Percentiles rank a stretch among this genome's conserved stretches.
Evolutionary conservation across 352 stramenopile species (phyloP).

Genomic region (Phytophthora cactorum): DNA sequence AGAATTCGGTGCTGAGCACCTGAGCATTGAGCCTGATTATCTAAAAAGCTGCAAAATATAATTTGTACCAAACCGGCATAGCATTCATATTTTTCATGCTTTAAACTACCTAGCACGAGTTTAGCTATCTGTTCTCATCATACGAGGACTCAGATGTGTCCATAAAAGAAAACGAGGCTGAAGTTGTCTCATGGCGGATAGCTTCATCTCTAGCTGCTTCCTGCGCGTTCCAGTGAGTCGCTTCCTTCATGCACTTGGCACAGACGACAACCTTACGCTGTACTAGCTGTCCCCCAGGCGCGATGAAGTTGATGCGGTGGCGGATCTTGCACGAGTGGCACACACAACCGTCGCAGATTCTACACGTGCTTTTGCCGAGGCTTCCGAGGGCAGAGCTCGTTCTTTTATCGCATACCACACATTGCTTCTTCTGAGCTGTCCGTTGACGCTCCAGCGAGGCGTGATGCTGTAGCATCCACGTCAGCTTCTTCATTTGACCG

Average conservation of each 20-base stretch:
- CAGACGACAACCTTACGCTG: slow-evolving; percentile 48
- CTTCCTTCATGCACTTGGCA: slow-evolving; percentile 40
- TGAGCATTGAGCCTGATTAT: too few species aligned
- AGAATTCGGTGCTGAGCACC: too few species aligned
- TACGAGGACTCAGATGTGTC: slow-evolving; percentile 28
- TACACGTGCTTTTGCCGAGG: slow-evolving; percentile 36
- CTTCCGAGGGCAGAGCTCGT: slow-evolving; percentile 26
- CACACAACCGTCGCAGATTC: slow-evolving; percentile 40
- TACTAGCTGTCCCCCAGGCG: slow-evolving; percentile 32
- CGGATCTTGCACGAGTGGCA: slow-evolving; percentile 46
- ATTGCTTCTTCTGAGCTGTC: slow-evolving; percentile 10
- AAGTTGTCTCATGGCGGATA: slow-evolving; percentile 16
- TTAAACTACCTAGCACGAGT: not conserved
- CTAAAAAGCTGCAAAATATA: too few species aligned
- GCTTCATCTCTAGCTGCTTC: slow-evolving; percentile 33
- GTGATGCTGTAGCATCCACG: slow-evolving; percentile 41
- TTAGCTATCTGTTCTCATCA: slow-evolving; percentile 8
- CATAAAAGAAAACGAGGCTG: slow-evolving; percentile 20
- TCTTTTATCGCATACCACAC: slow-evolving; percentile 37
- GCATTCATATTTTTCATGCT: too few species aligned
- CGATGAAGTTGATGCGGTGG: slow-evolving; percentile 47
- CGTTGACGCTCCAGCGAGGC: slow-evolving; percentile 6
- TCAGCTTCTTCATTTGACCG: slow-evolving; percentile 62
- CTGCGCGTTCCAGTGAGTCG: slow-evolving; percentile 36
- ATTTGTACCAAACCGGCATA: too few species aligned